phyloP scores from a whole-genome alignment of 805 yeast species.

The Candida andamanensis region DNA sequence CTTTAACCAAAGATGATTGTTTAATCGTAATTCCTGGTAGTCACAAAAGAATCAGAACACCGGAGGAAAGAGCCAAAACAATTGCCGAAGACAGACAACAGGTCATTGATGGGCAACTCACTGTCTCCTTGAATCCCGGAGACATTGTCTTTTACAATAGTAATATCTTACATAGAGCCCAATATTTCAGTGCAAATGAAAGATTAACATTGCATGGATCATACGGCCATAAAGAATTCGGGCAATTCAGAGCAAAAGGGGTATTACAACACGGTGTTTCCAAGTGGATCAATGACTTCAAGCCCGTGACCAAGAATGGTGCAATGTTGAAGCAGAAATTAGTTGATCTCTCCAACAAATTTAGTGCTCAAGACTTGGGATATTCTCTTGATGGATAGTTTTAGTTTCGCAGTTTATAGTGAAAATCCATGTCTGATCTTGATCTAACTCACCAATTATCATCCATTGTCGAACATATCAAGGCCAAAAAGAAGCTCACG shows the following conservation, averaged over 20 bases:
- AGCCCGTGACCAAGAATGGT: slow-evolving; percentile 26
- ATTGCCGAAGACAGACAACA: slow-evolving; percentile 27
- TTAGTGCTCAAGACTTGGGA: slow-evolving; percentile 29
- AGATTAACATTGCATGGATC: slow-evolving; percentile 48
- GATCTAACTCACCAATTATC: slow-evolving; percentile 11
- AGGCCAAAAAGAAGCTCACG: slow-evolving; percentile 42
- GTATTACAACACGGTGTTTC: slow-evolving; percentile 51
- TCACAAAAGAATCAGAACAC: slow-evolving; percentile 42
- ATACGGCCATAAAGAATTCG: slow-evolving; percentile 41
- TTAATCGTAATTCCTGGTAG: slow-evolving; percentile 46
- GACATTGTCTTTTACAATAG: slow-evolving; percentile 47
- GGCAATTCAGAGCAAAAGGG: slow-evolving; percentile 43
- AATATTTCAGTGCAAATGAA: slow-evolving; percentile 31
- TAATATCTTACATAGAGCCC: slow-evolving; percentile 46
- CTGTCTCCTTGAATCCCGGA: slow-evolving; percentile 43
- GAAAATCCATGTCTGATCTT: background rate
- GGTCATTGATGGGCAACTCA: slow-evolving; percentile 33
- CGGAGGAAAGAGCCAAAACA: slow-evolving; percentile 39
- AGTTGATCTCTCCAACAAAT: slow-evolving; percentile 23
- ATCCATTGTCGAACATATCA: slow-evolving; percentile 28
- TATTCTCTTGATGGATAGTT: slow-evolving; percentile 33
- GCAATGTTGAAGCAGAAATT: slow-evolving; percentile 24
- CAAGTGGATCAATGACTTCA: slow-evolving; percentile 38
- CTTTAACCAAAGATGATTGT: slow-evolving; percentile 42
- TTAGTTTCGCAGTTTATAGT: background rate